Conservation (phyloP, 2,329 filamentous ascomycete genomes). For the Acrocalymma vagum region DNA sequence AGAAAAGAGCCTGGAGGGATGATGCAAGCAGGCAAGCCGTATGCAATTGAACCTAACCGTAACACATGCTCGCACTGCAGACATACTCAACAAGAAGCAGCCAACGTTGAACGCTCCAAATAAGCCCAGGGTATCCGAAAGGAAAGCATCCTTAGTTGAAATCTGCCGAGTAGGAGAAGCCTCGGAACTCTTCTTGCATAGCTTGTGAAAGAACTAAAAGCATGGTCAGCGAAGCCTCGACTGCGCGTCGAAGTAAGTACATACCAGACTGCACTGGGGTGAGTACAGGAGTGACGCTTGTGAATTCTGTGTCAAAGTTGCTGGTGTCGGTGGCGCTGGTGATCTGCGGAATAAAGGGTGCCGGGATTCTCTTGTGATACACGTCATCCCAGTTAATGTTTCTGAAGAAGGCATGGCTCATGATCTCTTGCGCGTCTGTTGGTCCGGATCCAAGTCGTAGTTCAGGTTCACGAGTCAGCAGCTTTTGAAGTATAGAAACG, state of each 20-base stretch:
- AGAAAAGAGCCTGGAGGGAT: too few relatives aligned
- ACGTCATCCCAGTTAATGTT: slow-evolving; percentile 99
- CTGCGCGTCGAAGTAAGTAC: slow-evolving; percentile 42
- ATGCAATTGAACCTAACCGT: too few relatives aligned
- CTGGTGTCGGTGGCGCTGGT: slow-evolving; percentile 96
- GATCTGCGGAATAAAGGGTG: slow-evolving; percentile 90
- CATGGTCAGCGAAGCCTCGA: slow-evolving; percentile 23
- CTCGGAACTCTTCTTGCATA: slow-evolving; percentile 99
- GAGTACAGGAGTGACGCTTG: slow-evolving; percentile 94
- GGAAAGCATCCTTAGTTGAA: slow-evolving; percentile 64
- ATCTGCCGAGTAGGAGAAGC: slow-evolving; percentile 96
- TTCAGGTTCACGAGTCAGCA: slow-evolving; percentile 94
- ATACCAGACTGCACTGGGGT: slow-evolving; percentile 97
- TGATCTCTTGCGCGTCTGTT: slow-evolving; percentile 97
- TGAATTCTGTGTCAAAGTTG: slow-evolving; percentile 99
- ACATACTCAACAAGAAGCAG: too few relatives aligned
- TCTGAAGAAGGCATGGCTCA: slow-evolving; percentile 98
- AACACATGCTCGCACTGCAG: too few relatives aligned
- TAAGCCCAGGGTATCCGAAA: slow-evolving; percentile 10
- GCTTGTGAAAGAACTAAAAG: slow-evolving; percentile 87
- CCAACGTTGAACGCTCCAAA: too few relatives aligned
- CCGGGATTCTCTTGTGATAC: slow-evolving; percentile 89
- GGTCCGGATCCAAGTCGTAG: slow-evolving; percentile 91
- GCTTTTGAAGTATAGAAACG: slow-evolving; percentile 96
- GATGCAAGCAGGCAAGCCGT: too few relatives aligned